Evolutionary conservation across 2,329 filamentous ascomycete genomes (phyloP).

Genomic region (Sporothrix luriei): DNA sequence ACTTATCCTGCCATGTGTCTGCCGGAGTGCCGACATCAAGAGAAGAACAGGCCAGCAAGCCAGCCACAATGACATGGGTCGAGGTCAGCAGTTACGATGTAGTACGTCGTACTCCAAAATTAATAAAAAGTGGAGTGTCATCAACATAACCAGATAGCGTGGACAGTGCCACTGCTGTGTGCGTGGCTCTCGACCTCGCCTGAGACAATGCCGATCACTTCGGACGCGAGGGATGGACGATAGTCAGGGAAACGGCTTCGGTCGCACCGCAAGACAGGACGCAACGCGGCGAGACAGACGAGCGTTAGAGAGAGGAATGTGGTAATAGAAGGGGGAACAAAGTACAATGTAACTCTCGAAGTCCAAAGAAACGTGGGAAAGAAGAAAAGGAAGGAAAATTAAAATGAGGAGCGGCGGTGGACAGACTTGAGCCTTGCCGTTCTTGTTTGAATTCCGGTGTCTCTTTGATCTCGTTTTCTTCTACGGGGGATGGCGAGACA

Average conservation of each 20-base stretch:
- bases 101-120: too few relatives aligned
- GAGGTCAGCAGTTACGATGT: too few relatives aligned
- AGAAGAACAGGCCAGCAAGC: too few relatives aligned
- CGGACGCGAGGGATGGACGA: neutral
- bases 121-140: neutral
- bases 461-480: conserved; percentile 10
- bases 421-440: neutral
- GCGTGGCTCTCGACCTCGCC: neutral
- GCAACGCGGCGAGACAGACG: neutral
- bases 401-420: conserved; percentile 5
- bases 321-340: neutral
- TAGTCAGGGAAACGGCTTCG: neutral
- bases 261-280: conserved; percentile 18
- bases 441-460: neutral
- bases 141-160: neutral
- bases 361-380: neutral
- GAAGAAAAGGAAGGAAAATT: neutral
- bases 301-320: conserved; percentile 4
- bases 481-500: conserved; percentile 25
- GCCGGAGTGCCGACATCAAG: too few relatives aligned
- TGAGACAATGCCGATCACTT: conserved; percentile 18
- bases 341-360: neutral
- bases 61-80: too few relatives aligned
- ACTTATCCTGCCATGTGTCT: too few relatives aligned
- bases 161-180: neutral